Evolutionary conservation across 805 yeast genomes (phyloP).

Genomic region (Hanseniaspora meyeri): DNA sequence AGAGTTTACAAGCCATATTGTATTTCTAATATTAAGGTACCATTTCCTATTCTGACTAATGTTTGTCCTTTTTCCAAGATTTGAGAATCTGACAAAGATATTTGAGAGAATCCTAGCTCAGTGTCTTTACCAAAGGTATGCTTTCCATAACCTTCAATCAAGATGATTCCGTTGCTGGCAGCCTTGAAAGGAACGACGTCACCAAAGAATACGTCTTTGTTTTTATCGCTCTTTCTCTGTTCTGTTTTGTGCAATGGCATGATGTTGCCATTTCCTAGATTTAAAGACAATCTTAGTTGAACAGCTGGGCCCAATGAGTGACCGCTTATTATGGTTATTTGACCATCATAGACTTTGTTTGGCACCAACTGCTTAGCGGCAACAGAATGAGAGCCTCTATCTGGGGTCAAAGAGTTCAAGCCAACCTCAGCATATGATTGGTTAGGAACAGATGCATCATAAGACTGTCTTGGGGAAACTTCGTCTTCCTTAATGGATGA

Average conservation of each 20-base stretch:
- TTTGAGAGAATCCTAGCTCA: slow-evolving; percentile 47
- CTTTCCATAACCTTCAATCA: slow-evolving; percentile 50
- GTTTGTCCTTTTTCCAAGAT: slow-evolving; percentile 25
- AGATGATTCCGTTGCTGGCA: slow-evolving; percentile 44
- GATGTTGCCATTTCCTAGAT: slow-evolving; percentile 31
- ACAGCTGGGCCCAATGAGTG: slow-evolving; percentile 32
- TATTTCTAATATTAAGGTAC: slow-evolving; percentile 24
- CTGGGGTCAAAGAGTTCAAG: slow-evolving; percentile 5
- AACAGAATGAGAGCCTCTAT: slow-evolving; percentile 15
- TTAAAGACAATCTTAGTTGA: slow-evolving; percentile 45
- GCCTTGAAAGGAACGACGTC: slow-evolving; percentile 62
- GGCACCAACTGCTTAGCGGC: slow-evolving; percentile 18
- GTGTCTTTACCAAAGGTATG: slow-evolving; percentile 62
- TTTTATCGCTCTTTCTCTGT: slow-evolving; percentile 36
- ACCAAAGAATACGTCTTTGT: slow-evolving; percentile 41
- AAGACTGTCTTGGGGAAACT: not conserved
- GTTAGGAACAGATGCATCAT: slow-evolving; percentile 24
- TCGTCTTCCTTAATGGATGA: not conserved
- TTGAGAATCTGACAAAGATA: slow-evolving; percentile 37
- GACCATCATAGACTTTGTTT: slow-evolving; percentile 17
- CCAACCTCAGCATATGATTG: slow-evolving; percentile 22
- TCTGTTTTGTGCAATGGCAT: slow-evolving; percentile 59
- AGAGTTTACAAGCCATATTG: slow-evolving; percentile 18
- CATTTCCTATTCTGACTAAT: slow-evolving; percentile 24
- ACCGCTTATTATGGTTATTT: slow-evolving; percentile 15